Evolutionary conservation across 106 monocot species (phyloP).

Genomic region (Apostasia shenzhenica): DNA sequence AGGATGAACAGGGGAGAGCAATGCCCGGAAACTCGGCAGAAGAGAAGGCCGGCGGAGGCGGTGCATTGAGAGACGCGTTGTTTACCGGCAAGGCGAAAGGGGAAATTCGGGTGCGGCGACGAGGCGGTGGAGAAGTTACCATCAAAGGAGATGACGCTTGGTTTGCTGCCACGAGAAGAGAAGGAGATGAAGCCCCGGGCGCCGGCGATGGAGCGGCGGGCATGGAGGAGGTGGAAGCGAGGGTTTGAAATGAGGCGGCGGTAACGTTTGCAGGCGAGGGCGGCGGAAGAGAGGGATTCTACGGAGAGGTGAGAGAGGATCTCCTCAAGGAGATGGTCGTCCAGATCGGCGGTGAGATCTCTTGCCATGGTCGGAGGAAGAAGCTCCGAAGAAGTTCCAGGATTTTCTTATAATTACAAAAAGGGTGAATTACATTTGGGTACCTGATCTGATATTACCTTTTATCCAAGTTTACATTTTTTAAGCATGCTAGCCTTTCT

Average conservation of each 20-base stretch:
- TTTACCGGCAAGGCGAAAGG: background rate
- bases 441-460: too few relatives aligned
- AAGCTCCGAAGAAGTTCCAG: too few relatives aligned
- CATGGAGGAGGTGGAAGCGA: background rate
- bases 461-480: too few relatives aligned
- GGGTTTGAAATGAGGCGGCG: background rate
- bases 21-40: background rate
- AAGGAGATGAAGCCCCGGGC: slow-evolving; percentile 3
- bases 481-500: too few relatives aligned
- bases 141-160: slow-evolving; percentile 3
- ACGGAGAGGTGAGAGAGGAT: background rate
- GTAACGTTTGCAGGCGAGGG: background rate
- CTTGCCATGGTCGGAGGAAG: too few relatives aligned
- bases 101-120: background rate
- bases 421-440: too few relatives aligned
- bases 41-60: slow-evolving; percentile 9
- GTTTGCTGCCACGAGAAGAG: background rate
- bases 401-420: too few relatives aligned
- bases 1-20: background rate
- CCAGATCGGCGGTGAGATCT: background rate
- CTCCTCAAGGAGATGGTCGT: background rate
- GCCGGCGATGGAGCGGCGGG: background rate
- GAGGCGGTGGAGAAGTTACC: background rate
- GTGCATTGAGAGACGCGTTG: background rate
- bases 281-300: background rate